These are phyloP conservation scores for Trematosphaeria pertusa DNA, from an alignment of 2,329 filamentous ascomycete species.

Conservation along the genomic window DNA sequence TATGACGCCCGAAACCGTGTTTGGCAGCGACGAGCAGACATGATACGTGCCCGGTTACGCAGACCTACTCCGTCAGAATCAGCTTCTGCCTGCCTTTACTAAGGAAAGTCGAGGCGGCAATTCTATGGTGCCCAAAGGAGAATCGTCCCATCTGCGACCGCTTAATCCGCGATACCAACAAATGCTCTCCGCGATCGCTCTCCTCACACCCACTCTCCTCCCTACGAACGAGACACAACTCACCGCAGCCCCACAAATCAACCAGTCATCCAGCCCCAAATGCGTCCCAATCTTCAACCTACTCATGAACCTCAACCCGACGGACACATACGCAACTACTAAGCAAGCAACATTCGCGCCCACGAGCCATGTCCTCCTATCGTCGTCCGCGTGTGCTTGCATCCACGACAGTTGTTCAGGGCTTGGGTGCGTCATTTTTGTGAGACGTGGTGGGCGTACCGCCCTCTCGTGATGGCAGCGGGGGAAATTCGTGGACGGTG, in stretches of 20 bases:
- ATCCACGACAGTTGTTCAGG: conserved; percentile 11
- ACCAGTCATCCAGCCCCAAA: conserved; percentile 19
- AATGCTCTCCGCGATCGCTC: too few species aligned
- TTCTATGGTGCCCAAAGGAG: too few species aligned
- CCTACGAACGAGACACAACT: conserved; percentile 5
- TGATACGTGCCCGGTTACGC: conserved; percentile 5
- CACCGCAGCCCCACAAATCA: conserved; percentile 15
- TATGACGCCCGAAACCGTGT: conserved; percentile 17
- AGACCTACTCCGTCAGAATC: conserved; percentile 3
- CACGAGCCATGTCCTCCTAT: conserved; percentile 10
- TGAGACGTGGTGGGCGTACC: too few species aligned
- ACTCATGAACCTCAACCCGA: conserved; percentile 9
- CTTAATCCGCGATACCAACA: too few species aligned
- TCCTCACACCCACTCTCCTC: too few species aligned
- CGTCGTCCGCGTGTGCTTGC: conserved; percentile 13
- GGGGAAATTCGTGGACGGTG: too few species aligned
- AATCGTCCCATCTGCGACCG: too few species aligned
- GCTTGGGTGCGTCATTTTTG: conserved; percentile 8
- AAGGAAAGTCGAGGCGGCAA: too few species aligned
- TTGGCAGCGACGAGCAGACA: conserved; percentile 5
- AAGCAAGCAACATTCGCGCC: conserved; percentile 13
- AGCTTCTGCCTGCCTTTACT: neutral
- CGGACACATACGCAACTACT: conserved; percentile 7
- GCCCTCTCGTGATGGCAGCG: too few species aligned
- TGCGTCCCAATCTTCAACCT: conserved; percentile 16